A percentile compares a stretch with the other conserved stretches of the same genome.
Evolutionary conservation across 352 stramenopile species (phyloP).

Genomic region (Phytopythium aichiense): DNA sequence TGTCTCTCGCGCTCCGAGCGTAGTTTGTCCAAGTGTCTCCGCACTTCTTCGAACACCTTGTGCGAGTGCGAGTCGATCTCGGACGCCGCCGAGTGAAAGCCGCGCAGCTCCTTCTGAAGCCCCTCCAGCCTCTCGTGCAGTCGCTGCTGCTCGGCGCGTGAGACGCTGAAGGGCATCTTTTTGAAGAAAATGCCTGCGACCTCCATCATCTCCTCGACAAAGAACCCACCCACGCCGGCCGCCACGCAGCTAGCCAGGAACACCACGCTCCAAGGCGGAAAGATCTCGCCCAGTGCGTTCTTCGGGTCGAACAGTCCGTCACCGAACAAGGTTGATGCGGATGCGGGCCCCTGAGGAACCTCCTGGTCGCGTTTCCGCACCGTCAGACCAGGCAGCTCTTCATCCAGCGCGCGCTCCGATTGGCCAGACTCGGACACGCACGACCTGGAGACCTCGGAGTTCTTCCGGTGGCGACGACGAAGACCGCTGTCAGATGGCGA

Average conservation of each 20-base stretch:
- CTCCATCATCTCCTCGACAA: constrained; percentile 46
- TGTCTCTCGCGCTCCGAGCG: constrained; percentile 44
- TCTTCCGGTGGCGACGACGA: not conserved
- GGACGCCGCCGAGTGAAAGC: constrained; percentile 37
- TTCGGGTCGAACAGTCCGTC: not conserved
- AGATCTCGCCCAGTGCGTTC: constrained; percentile 5
- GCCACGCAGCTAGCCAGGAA: constrained; percentile 35
- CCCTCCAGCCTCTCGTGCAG: constrained; percentile 42
- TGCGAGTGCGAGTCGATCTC: constrained; percentile 57
- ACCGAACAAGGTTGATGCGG: not conserved
- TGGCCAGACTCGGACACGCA: not conserved
- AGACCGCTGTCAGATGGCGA: not conserved
- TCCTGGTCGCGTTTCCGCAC: not conserved
- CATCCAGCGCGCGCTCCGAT: not conserved
- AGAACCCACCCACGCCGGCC: constrained; percentile 46
- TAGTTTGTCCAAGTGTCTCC: constrained; percentile 41
- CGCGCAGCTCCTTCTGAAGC: constrained; percentile 49
- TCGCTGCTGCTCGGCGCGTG: constrained; percentile 27
- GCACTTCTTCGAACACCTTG: constrained; percentile 48
- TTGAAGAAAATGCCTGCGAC: constrained; percentile 26
- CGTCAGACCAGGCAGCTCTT: not conserved
- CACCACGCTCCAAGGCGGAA: constrained; percentile 42
- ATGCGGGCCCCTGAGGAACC: not conserved
- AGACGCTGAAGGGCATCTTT: constrained; percentile 21
- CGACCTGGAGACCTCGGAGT: not conserved